Conservation (phyloP, 2,329 filamentous ascomycete species). For the Botrytis paeoniae region DNA sequence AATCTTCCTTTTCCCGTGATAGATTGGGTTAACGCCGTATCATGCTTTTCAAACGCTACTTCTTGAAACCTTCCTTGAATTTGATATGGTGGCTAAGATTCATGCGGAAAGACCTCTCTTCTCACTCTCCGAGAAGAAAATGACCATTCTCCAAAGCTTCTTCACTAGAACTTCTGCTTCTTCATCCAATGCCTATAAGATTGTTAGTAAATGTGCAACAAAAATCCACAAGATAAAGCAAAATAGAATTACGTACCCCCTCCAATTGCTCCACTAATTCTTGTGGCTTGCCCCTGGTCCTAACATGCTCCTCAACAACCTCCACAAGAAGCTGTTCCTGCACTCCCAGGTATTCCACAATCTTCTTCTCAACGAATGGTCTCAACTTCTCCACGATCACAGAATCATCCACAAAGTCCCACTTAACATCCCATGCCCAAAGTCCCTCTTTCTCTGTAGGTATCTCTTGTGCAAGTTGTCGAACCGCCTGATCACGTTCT, state of each 20-base stretch:
- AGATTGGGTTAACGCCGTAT: background rate
- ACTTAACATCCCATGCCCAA: conserved; percentile 90
- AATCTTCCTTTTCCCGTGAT: background rate
- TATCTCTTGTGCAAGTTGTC: conserved; percentile 83
- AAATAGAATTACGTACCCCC: conserved; percentile 56
- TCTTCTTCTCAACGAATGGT: conserved; percentile 97
- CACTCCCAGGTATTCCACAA: conserved; percentile 92
- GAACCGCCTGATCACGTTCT: conserved; percentile 77
- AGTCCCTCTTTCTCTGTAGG: conserved; percentile 81
- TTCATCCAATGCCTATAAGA: conserved; percentile 75
- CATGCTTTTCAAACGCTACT: background rate
- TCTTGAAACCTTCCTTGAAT: no score
- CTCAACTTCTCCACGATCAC: conserved; percentile 82
- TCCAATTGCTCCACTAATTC: conserved; percentile 82
- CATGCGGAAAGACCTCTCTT: conserved; percentile 78
- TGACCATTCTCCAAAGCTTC: conserved; percentile 97
- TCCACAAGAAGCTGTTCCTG: conserved; percentile 96
- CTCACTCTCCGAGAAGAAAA: conserved; percentile 95
- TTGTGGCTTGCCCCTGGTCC: conserved; percentile 69
- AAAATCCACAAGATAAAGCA: background rate
- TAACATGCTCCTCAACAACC: conserved; percentile 83
- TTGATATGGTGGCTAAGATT: background rate
- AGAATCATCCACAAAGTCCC: conserved; percentile 82
- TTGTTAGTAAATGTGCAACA: background rate
- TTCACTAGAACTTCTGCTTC: conserved; percentile 91